Base-by-base conservation (phyloP, 306 rosid species). In the Prunus davidiana region DNA sequence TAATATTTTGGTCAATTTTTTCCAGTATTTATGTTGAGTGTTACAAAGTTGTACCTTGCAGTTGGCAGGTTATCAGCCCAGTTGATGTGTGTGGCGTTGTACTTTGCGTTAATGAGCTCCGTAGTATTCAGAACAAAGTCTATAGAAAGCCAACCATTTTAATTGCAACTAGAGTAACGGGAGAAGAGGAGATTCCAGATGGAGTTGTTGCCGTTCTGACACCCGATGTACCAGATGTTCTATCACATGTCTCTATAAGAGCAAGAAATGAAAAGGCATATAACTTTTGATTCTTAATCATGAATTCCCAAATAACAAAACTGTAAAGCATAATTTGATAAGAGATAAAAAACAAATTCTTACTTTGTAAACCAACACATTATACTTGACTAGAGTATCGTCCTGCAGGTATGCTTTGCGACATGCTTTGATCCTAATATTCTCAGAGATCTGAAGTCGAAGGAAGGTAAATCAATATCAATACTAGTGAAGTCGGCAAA, bases 11-110 rank as follows among this genome's bases (percentile, higher is more conserved):
- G n/a, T 43, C 47, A 41, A 16, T 19, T 20, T 41, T 12, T 65
- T 67, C 45, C 71, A 16, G 1, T 45, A 2, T 5, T 67, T 67
- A 13, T 34, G 41, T 28, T 22, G 27, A 38, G 55, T 66, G 58
- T 24, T n/a, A 4, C 56, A 58, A 22, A 12, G 47, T 11, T 70
- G 68, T 62, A 28, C 63, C 43, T 25, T 45, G 64, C 79, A 83
- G 84, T 76, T 83, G 84, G 87, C 87, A 83, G 79, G 69, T 79
- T 67, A 76, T 83, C 52, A 79, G 79, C 76, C 81, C 84, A 43
- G 84, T 66, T 49, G 87, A 83, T 66, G 84, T 61, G 55, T 51
- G 54, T 72, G 87, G 87, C 25, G 22, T 71, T 79, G 70, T 83
- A 60, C 43, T 63, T 27, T 71, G 22, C 4, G 79, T 83, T 30